Conservation (phyloP, 495 filamentous ascomycete species). For the Parathielavia hyrcaniae region DNA sequence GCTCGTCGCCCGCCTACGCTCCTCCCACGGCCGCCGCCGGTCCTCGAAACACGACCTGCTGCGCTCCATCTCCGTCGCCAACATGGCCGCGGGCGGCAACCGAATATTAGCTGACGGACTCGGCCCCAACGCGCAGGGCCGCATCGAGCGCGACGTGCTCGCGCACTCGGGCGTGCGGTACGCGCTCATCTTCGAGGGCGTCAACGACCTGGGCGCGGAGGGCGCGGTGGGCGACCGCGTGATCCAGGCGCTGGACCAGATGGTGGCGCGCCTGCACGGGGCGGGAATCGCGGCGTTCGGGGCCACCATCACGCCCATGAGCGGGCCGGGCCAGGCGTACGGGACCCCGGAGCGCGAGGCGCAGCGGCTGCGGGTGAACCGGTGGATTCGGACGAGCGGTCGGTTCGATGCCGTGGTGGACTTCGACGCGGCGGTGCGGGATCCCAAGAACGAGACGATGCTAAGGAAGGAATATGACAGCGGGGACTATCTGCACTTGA, state of each 20-base stretch:
- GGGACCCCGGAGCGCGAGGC: conserved; percentile 43
- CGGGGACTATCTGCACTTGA: conserved; percentile 62
- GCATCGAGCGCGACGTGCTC: conserved; percentile 56
- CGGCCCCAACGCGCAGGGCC: conserved; percentile 52
- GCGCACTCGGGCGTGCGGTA: conserved; percentile 48
- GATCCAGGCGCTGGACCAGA: conserved; percentile 51
- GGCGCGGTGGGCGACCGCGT: conserved; percentile 41
- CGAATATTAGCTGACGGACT: conserved; percentile 52
- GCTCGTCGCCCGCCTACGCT: conserved; percentile 44
- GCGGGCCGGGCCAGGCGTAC: conserved; percentile 40
- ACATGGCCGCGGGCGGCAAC: conserved; percentile 66
- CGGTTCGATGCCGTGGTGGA: conserved; percentile 59
- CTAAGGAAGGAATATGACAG: conserved; percentile 47
- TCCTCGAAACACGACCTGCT: conserved; percentile 23
- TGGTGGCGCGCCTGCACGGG: conserved; percentile 47
- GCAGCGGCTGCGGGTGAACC: conserved; percentile 53
- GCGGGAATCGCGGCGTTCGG: conserved; percentile 49
- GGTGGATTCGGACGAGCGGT: conserved; percentile 51
- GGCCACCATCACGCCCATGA: conserved; percentile 61
- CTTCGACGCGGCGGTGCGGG: conserved; percentile 51
- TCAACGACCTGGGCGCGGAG: conserved; percentile 59
- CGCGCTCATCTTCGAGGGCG: conserved; percentile 57
- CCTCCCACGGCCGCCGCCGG: too few relatives aligned
- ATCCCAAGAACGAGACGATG: conserved; percentile 39
- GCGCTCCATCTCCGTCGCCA: conserved; percentile 44